Evolutionary conservation across 2,329 filamentous ascomycete species (phyloP).

Genomic region (Arthrobotrys musiformis): DNA sequence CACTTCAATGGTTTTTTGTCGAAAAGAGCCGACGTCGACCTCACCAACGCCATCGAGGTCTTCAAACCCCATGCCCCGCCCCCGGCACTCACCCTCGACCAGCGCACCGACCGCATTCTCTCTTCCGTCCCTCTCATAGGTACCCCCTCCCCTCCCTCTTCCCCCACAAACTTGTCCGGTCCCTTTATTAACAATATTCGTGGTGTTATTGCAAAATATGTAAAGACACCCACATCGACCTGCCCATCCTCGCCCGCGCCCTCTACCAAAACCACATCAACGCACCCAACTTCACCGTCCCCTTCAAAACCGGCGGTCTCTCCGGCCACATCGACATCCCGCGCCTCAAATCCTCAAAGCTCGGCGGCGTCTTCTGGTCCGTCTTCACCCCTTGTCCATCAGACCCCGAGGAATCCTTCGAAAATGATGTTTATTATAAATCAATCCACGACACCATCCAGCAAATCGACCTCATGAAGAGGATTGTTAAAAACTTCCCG

Average conservation of each 20-base stretch:
- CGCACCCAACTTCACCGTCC: slow-evolving; percentile 74
- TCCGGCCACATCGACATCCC: slow-evolving; percentile 80
- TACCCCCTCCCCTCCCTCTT: not conserved
- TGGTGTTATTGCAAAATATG: not conserved
- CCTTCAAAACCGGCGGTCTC: slow-evolving; percentile 78
- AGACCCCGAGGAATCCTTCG: slow-evolving; percentile 74
- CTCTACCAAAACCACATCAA: slow-evolving; percentile 82
- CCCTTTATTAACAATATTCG: not conserved
- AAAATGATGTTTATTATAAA: slow-evolving; percentile 64
- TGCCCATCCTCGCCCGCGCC: slow-evolving; percentile 77
- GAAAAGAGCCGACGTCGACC: slow-evolving; percentile 43
- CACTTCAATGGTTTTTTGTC: slow-evolving; percentile 52
- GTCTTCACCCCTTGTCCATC: slow-evolving; percentile 81
- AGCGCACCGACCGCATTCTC: slow-evolving; percentile 56
- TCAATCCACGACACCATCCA: slow-evolving; percentile 75
- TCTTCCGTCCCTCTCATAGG: slow-evolving; percentile 56
- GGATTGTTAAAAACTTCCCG: slow-evolving; percentile 73
- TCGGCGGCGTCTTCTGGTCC: slow-evolving; percentile 93
- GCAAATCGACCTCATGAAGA: slow-evolving; percentile 78
- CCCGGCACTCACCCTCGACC: slow-evolving; percentile 21
- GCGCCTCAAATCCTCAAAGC: slow-evolving; percentile 75
- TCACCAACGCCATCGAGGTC: slow-evolving; percentile 40
- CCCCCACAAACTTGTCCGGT: not conserved
- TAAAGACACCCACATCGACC: slow-evolving; percentile 66
- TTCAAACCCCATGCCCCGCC: slow-evolving; percentile 9